Base-by-base conservation (phyloP, 495 filamentous ascomycete species). In the Hyaloscypha finlandica region DNA sequence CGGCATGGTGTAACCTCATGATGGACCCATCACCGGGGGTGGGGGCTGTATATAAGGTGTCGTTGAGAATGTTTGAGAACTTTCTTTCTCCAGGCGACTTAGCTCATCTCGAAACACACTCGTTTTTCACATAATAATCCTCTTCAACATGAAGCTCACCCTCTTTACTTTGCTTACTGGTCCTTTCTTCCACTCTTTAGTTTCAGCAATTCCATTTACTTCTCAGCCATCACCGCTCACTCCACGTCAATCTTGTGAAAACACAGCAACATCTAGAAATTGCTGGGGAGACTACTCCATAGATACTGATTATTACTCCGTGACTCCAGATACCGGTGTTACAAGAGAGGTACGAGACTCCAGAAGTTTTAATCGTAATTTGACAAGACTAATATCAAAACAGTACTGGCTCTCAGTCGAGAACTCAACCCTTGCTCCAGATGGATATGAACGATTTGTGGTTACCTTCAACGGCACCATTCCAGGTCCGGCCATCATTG, bases 241-340 rank as follows among this genome's bases (percentile, higher is more conserved):
- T 22, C 9, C 54, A 69, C 60, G 59, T 32, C 56, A 59, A 8
- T 53, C 55, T 58, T 70, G 74, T n/a, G 76, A 77, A 25, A 81
- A 84, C 63, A 75, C 75, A 6, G 71, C 80, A 20, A 77, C 74
- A 9, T 76, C 77, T 32, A 73, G 81, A 59, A 69, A 56, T 22
- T 67, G 76, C 61, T 82, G 81, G 80, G 77, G 78, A 42, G 72
- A 79, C 22, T 83, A 81, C 61, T 75, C 80, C 63, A 85, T 88
- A 73, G 73, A 84, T 58, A 87, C 85, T 1, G 82, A 89, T 72
- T 87, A 84, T 65, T 78, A 79, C 14, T 75, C 69, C 6, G 74
- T 67, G 1, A 79, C 75, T 9, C 86, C 85, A 4, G 71, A 82
- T 59, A 82, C 80, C 39, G 82, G 80, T 35, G 80, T 80, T 33